Base-by-base conservation (phyloP, 495 filamentous ascomycete species). In the Xylaria longipes region DNA sequence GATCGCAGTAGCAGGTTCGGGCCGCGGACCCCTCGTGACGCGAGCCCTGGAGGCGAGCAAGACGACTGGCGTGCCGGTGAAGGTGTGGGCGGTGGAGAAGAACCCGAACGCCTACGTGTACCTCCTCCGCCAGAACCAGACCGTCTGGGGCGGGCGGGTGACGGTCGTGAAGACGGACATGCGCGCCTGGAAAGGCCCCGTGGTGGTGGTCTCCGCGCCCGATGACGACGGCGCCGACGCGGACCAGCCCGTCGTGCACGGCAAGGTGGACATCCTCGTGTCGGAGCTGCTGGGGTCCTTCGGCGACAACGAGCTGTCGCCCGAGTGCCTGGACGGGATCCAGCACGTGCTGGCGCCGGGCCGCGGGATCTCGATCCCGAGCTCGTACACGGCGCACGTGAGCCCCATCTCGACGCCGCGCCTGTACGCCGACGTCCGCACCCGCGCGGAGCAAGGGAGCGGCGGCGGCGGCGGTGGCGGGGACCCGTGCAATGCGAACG, bases 91-190 rank as follows among this genome's bases (percentile, higher is more conserved):
- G 0, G 87, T 99, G 5, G 96, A 99, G 82, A 99, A 99, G 87
- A 99, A 99, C 75, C 95, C 93, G 1, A 98, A 98, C 80, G 96
- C 96, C 4, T 97, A 93, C 76, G 94, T 99, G 54, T 88, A 97
- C 67, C 87, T 99, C 20, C 90, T 97, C 61, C 86, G 91, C 22
- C 92, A 96, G 72, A 99, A 99, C 76, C 87, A 91, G 74, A 83
- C 82, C 2, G 86, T 87, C 50, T 99, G 96, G 96, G 83, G 80
- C 64, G 87, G 88, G 27, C 85, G 86, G 33, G 96, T 97, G 5
- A 93, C 87, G 0, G 87, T 99, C 9, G 92, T 98, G 48, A 95
- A 97, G 78, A 97, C 94, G 3, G 96, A 99, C 80, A 99, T 99
- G 96, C 90, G 96, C 39, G 89, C 90, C 46, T 99, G 96, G 97